Evolutionary conservation across 768 basidiomycete species (phyloP), one percentile per base, ranked within the genome.

Genomic region (Rhodotorula toruloides): DNA sequence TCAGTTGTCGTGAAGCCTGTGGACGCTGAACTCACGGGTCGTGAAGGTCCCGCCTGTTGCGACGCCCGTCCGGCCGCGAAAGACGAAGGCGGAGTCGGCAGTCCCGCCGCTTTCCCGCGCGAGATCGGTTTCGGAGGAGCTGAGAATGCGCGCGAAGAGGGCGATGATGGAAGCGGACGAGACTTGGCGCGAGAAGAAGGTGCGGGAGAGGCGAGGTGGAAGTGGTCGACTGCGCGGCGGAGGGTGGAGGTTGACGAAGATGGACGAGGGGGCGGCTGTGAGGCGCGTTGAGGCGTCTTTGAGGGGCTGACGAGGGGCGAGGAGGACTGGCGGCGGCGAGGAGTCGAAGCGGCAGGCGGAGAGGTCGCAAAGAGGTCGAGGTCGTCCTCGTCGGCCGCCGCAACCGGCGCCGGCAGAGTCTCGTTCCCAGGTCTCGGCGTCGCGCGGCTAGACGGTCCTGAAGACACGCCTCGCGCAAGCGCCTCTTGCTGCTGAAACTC

Each of bases 401-500:
- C 27, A 3, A 11, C 29, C 14, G 19, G 2, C 14, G 36, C 11
- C 14, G 48, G 37, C 12, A 29, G 5, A 21, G 37, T 19, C 42
- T 34, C n/a, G 32, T 39, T 49, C 10, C 47, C 58, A 1, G 12
- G 10, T 17, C 17, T 21, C 25, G 21, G 25, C 32, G 9, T 56
- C 34, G n/a, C 25, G 21, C 36, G 4, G 4, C 1, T 2, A 7
- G 11, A 7, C 16, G 27, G 5, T 32, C 11, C n/a, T n/a, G n/a
- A 48, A 4, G 47, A 22, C n/a, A 4, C 36, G 21, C 65, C 40
- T 2, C 55, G 29, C 29, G 49, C 39, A 16, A 39, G 44, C 25
- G 52, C 32, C 55, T 61, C 60, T 25, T 52, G 40, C 43, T 37
- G 49, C 59, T 55, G 34, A n/a, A 61, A 62, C 6, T 46, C 40